Percentiles rank a stretch among this genome's conserved stretches.
Evolutionary conservation across 31 red algal genomes (phyloP).

Genomic region (Asparagopsis taxiformis): DNA sequence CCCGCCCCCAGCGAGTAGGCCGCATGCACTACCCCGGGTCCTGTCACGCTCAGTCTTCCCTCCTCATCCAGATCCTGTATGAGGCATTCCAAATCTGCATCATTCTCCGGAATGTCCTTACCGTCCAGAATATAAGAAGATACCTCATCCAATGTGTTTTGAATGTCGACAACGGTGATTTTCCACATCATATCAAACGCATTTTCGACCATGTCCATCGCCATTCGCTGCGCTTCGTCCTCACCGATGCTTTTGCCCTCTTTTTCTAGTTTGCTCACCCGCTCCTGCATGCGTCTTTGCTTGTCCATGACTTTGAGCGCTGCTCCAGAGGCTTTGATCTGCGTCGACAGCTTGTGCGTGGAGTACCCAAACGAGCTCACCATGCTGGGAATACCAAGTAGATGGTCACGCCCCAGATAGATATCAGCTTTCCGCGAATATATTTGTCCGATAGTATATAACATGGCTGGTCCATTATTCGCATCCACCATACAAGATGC

Average conservation of each 20-base stretch:
- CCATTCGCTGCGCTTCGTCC: constrained; percentile 63
- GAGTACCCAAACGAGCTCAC: constrained; percentile 70
- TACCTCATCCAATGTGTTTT: constrained; percentile 80
- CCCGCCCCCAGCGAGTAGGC: constrained; percentile 26
- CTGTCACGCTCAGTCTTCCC: constrained; percentile 38
- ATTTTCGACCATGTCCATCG: constrained; percentile 83
- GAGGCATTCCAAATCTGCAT: constrained; percentile 34
- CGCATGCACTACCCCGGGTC: constrained; percentile 29
- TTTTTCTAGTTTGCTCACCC: constrained; percentile 50
- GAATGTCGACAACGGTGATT: constrained; percentile 82
- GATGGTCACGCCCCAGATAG: constrained; percentile 46
- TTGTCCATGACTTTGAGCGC: constrained; percentile 72
- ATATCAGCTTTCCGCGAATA: constrained; percentile 80
- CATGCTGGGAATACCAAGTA: constrained; percentile 68
- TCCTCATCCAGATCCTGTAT: constrained; percentile 72
- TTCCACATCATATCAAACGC: constrained; percentile 93
- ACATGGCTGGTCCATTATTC: constrained; percentile 71
- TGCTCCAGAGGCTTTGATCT: constrained; percentile 59
- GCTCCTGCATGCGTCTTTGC: constrained; percentile 76
- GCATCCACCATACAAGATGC: constrained; percentile 57
- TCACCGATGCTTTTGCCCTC: constrained; percentile 58
- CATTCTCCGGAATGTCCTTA: constrained; percentile 58
- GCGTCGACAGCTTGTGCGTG: constrained; percentile 66
- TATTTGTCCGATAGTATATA: constrained; percentile 68
- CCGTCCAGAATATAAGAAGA: constrained; percentile 45